Percentiles rank a stretch among this genome's conserved stretches.
Conservation (phyloP, 2,329 filamentous ascomycete genomes). For the Akanthomyces uredinophilus region DNA sequence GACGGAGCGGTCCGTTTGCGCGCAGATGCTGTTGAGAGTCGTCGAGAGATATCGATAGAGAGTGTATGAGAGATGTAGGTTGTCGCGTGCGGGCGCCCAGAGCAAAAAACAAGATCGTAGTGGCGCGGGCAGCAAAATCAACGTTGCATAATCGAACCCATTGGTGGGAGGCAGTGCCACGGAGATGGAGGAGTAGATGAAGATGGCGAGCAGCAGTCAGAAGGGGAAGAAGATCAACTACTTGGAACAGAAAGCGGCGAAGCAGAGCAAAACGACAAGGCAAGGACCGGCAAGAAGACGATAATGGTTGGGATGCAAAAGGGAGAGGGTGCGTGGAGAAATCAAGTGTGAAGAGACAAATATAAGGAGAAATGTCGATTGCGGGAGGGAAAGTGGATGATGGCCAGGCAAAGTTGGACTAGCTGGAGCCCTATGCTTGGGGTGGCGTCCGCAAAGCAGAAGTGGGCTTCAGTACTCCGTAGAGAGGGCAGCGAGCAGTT, state of each 20-base stretch:
- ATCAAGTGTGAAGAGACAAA: neutral
- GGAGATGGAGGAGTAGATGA: neutral
- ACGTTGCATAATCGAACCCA: constrained; percentile 5
- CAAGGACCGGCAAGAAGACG: neutral
- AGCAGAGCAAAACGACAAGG: neutral
- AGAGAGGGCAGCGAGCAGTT: neutral
- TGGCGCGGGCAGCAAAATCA: constrained; percentile 1
- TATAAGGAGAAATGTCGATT: neutral
- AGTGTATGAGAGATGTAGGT: neutral
- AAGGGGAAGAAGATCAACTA: too few species aligned
- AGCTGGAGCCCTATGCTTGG: neutral
- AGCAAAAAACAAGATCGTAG: neutral
- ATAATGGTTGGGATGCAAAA: neutral
- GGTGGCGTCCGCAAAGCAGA: neutral
- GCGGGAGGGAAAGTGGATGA: constrained; percentile 1
- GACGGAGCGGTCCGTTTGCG: neutral
- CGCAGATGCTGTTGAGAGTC: neutral
- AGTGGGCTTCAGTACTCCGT: neutral
- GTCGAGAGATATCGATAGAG: neutral
- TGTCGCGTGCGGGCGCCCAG: neutral
- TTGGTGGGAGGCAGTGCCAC: neutral
- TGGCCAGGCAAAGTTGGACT: neutral
- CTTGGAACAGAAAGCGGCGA: neutral
- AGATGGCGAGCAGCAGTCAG: neutral
- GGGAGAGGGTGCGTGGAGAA: neutral